Percentiles rank a stretch among this genome's conserved stretches.
Conservation (phyloP, 371 early-diverging fungal genomes). For the Mucor irregularis region DNA sequence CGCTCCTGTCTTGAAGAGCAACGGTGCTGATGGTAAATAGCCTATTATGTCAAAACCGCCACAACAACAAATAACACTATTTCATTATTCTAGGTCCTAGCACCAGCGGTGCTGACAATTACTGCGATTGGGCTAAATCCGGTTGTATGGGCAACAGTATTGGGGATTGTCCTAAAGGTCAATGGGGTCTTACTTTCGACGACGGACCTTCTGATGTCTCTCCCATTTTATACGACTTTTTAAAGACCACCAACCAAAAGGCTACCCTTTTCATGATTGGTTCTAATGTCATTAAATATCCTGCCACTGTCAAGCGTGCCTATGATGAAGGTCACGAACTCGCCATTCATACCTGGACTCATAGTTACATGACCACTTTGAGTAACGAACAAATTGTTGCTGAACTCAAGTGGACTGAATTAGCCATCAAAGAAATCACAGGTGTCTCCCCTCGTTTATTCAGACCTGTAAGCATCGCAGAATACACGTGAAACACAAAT, state of each 20-base stretch:
- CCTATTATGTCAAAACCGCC: not conserved
- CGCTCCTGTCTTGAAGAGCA: conserved; percentile 36
- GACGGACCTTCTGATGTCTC: conserved; percentile 61
- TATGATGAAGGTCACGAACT: conserved; percentile 50
- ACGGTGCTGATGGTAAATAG: conserved; percentile 19
- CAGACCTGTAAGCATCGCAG: conserved; percentile 39
- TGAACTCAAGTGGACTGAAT: conserved; percentile 71
- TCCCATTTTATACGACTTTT: conserved; percentile 46
- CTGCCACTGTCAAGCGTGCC: conserved; percentile 52
- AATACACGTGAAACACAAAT: not conserved
- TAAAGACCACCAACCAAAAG: conserved; percentile 52
- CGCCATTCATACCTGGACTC: conserved; percentile 61
- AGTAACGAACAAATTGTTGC: conserved; percentile 69
- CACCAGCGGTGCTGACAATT: conserved; percentile 29
- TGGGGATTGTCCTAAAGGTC: conserved; percentile 53
- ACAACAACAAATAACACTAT: not conserved
- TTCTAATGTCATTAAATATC: conserved; percentile 52
- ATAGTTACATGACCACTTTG: conserved; percentile 60
- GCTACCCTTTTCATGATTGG: conserved; percentile 70
- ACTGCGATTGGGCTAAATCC: conserved; percentile 61
- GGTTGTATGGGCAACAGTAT: conserved; percentile 50
- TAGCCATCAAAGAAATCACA: conserved; percentile 63
- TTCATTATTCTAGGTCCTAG: conserved; percentile 5
- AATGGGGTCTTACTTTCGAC: conserved; percentile 66
- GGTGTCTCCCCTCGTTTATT: conserved; percentile 53